A percentile compares a stretch with the other conserved stretches of the same genome.
phyloP scores from a whole-genome alignment of 305 asterid species.

The Plantago coronopus region DNA sequence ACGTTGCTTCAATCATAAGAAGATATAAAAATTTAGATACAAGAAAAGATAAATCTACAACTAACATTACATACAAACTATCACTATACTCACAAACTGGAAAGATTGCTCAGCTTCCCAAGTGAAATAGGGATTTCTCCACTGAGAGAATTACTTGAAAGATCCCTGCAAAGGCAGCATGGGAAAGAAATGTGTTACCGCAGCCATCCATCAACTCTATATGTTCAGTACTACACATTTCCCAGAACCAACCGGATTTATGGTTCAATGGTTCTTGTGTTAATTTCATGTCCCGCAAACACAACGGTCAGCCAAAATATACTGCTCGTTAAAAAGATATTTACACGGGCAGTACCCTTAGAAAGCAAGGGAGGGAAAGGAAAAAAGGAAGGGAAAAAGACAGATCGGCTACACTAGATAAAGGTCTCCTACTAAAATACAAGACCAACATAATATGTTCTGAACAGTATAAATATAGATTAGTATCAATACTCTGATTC shows the following conservation, averaged over 20 bases:
- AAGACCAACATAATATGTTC: background rate
- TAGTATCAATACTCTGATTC: conserved; percentile 17
- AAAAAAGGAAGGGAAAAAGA: no score
- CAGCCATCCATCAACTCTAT: conserved; percentile 13
- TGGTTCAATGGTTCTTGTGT: conserved; percentile 1
- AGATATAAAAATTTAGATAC: conserved; percentile 28
- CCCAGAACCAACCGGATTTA: conserved; percentile 15
- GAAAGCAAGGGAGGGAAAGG: no score
- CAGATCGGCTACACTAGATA: no score
- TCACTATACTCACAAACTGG: conserved; percentile 59
- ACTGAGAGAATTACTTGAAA: conserved; percentile 95
- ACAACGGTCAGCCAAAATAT: background rate
- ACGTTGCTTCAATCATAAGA: conserved; percentile 66
- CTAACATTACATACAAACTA: conserved; percentile 10
- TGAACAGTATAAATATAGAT: conserved; percentile 9
- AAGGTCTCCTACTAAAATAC: no score
- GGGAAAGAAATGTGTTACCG: conserved; percentile 11
- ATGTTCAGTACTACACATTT: conserved; percentile 18
- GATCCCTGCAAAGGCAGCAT: conserved; percentile 57
- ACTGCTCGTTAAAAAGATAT: background rate
- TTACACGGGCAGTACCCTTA: no score
- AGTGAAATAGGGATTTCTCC: conserved; percentile 88
- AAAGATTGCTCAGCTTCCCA: conserved; percentile 76
- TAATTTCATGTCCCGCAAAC: no score
- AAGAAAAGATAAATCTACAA: conserved; percentile 17